Evolutionary conservation across 805 yeast species (phyloP).

Genomic region (Metschnikowia cerradonensis): DNA sequence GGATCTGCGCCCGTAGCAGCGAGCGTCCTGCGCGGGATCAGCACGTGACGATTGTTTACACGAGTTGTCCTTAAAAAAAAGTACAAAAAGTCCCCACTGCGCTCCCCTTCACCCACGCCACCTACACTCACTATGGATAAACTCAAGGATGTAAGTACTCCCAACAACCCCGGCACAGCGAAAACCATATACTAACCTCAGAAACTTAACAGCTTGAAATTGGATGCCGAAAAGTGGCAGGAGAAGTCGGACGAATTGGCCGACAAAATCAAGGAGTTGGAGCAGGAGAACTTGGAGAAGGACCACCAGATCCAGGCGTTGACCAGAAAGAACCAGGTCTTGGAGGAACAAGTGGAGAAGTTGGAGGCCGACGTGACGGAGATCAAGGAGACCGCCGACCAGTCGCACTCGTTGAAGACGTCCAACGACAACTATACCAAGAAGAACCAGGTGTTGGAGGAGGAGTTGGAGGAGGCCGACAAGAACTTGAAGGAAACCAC

Average conservation of each 20-base stretch:
- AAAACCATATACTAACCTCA: conserved; percentile 22
- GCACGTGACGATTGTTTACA: conserved; percentile 20
- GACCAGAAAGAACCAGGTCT: conserved; percentile 83
- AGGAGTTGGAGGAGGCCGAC: conserved; percentile 87
- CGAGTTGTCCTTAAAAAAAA: conserved; percentile 15
- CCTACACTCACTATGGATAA: conserved; percentile 44
- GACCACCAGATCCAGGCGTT: conserved; percentile 93
- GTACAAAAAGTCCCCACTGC: conserved; percentile 10
- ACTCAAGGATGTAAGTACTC: conserved; percentile 52
- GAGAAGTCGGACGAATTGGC: conserved; percentile 89
- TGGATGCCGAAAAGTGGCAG: conserved; percentile 96
- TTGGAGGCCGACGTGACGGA: conserved; percentile 70
- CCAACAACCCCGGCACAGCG: background rate
- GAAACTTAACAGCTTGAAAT: conserved; percentile 85
- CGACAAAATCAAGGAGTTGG: conserved; percentile 78
- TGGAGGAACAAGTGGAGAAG: conserved; percentile 80
- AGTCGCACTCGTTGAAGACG: conserved; percentile 81
- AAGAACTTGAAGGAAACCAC: conserved; percentile 89
- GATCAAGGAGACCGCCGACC: conserved; percentile 84
- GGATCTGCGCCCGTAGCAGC: background rate
- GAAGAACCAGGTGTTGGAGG: conserved; percentile 85
- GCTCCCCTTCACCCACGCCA: conserved; percentile 10
- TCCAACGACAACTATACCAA: conserved; percentile 87
- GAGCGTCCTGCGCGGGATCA: conserved; percentile 7
- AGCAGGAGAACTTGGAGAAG: conserved; percentile 86